Evolutionary conservation across 768 basidiomycete species (phyloP), one percentile per base, ranked within the genome.

Genomic region (Boletus reticuloceps): DNA sequence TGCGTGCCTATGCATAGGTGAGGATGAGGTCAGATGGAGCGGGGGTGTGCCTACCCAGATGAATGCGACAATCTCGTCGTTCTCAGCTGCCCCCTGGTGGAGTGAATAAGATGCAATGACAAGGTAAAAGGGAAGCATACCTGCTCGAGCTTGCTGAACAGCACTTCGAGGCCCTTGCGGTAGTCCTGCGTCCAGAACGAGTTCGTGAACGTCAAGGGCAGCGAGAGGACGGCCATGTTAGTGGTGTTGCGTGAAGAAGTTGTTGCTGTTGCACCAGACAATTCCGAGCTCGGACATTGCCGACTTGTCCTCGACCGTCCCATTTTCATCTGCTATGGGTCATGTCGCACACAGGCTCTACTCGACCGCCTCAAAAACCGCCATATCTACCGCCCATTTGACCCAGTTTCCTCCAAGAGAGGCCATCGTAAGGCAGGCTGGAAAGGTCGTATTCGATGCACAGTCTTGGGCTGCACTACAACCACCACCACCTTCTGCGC

Each of bases 111-210:
- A 51, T 44, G 54, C 12, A 22, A 9, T 9, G n/a, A 29, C 34
- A n/a, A 12, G 42, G 19, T 9, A 31, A 50, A 31, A 58, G 34
- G 34, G 9, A 42, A 14, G 63, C 76, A 47, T 57, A 87, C 91
- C 80, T 91, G 88, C 62, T 92, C 87, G 25, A 94, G 82, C 71
- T 90, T 87, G 42, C 66, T 71, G 67, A 83, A 92, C 32, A 94
- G 72, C 22, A 89, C 81, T 58, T 96, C 85, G 29, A 97, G 79
- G 34, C 94, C 94, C 55, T 75, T 82, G 43, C 91, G 79, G 68
- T 92, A 94, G 75, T 94, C 92, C 69, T 91, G 88, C 16, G 93
- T 83, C 94, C 94, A 97, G 77, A 97, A 97, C 31, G 93, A 94
- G 71, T 96, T 95, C 53, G 80, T 84, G 69, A 97, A 97, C 16